These are phyloP conservation scores for Cicer judaicum DNA, from an alignment of 306 rosid species.

Conservation along the genomic window DNA sequence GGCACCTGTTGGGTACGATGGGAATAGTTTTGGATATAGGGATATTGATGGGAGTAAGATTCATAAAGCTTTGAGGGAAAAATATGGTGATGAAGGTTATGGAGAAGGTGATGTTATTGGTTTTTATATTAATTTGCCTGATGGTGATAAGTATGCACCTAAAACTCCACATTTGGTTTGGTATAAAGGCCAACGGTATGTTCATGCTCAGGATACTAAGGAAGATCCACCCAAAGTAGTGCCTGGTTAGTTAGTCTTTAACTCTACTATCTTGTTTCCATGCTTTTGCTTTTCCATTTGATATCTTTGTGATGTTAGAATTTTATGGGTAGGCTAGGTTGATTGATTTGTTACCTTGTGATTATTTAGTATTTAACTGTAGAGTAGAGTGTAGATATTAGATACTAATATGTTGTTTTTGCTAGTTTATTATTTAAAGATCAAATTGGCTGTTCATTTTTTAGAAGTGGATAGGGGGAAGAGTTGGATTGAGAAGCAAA, in stretches of 20 bases:
- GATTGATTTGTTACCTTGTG: constrained; percentile 15
- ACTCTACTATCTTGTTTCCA: constrained; percentile 11
- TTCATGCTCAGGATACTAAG: constrained; percentile 65
- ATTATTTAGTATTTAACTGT: not conserved
- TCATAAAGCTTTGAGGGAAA: constrained; percentile 90
- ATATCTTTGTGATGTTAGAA: not conserved
- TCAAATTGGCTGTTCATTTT: not conserved
- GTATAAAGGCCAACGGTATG: constrained; percentile 90
- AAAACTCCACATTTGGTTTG: constrained; percentile 69
- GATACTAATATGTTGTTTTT: constrained; percentile 26
- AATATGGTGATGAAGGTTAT: constrained; percentile 91
- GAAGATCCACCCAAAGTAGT: constrained; percentile 80
- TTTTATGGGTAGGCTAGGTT: not conserved
- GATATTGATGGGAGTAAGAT: constrained; percentile 96
- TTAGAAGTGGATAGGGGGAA: not conserved
- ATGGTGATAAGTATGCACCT: constrained; percentile 76
- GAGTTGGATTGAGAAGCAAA: not conserved
- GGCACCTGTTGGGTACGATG: constrained; percentile 95
- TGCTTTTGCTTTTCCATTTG: constrained; percentile 6
- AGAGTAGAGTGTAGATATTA: constrained; percentile 1
- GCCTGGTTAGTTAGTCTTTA: constrained; percentile 74
- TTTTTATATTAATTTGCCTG: constrained; percentile 81
- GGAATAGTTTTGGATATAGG: constrained; percentile 83
- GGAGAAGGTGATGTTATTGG: constrained; percentile 94
- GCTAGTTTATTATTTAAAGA: constrained; percentile 3